Evolutionary conservation across 768 basidiomycete genomes (phyloP).

Genomic region (Dioszegia crocea): DNA sequence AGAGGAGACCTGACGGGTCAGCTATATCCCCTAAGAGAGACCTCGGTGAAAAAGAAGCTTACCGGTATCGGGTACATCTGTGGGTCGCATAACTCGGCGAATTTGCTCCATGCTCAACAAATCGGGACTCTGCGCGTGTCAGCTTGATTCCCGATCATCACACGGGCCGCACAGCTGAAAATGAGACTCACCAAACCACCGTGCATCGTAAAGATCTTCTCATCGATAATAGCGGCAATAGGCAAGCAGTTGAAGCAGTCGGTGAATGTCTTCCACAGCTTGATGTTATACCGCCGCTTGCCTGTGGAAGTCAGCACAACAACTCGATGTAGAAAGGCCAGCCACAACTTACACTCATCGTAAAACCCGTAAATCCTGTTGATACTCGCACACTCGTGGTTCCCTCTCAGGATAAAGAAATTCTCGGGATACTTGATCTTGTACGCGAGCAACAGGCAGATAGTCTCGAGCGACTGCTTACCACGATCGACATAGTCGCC

Average conservation of each 20-base stretch:
- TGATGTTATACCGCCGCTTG: constrained; percentile 99
- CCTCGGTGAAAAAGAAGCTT: constrained; percentile 33
- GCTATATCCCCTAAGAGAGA: neutral
- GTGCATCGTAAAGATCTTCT: constrained; percentile 99
- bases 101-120: constrained; percentile 99
- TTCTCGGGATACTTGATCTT: constrained; percentile 99
- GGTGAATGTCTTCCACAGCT: constrained; percentile 99
- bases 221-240: constrained; percentile 98
- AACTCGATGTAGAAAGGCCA: neutral
- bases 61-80: constrained; percentile 98
- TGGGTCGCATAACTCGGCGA: constrained; percentile 96
- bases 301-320: constrained; percentile 55
- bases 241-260: constrained; percentile 99
- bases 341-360: constrained; percentile 81
- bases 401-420: constrained; percentile 98
- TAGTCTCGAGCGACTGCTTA: constrained; percentile 99
- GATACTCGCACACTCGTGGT: constrained; percentile 99
- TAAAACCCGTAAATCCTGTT: constrained; percentile 99
- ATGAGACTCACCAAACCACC: constrained; percentile 63
- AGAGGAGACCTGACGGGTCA: constrained; percentile 69
- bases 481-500: constrained; percentile 99
- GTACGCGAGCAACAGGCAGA: constrained; percentile 96
- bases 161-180: neutral
- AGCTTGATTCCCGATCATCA: neutral
- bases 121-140: constrained; percentile 65